Base-by-base conservation (phyloP, 805 yeast genomes). In the Yarrowia sp. region DNA sequence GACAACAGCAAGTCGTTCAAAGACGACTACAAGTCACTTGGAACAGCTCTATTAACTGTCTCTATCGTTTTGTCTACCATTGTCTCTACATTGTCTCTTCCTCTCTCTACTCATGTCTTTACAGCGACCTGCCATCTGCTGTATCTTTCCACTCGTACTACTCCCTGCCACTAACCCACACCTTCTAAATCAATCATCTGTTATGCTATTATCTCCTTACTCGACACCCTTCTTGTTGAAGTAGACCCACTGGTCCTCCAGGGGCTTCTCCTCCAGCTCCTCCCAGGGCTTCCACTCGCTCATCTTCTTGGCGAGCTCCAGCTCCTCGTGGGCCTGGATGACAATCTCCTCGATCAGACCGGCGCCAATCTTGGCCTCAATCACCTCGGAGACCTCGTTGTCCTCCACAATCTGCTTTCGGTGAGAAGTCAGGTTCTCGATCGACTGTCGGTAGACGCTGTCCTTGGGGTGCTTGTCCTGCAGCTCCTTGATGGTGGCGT, bases 321-420 rank as follows among this genome's bases (percentile, higher is more conserved):
- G 82, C 76, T 90, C 96, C 64, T 88, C 94, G 68, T 85, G 81
- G 14, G 96, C 96, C 77, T 90, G 96, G 64, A 88, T 79, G 62
- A 90, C 71, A 63, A 90, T 76, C 77, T 90, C 96, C 76, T 90
- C 96, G 65, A 89, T 85, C 69, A 90, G 81, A 1, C 96, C 96
- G 65, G 86, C 84, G 18, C 96, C 96, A 66, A 90, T 86, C 72
- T 83, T 75, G 65, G 78, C 75, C 76, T 90, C 96, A 67, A 90
- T 87, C 65, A 78, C 81, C 68, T 81, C 87, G 41, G 80, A 74
- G 61, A 84, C 81, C 66, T 84, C 89, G 64, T 81, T 81, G 46
- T 74, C 69, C 71, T 87, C 84, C 19, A 88, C 96, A 56, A 87
- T 77, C 44, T 78, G 76, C 71, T 86, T 78, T 71, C 96, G 83